Evolutionary conservation across 768 basidiomycete species (phyloP).

Genomic region (Suillus sp.): DNA sequence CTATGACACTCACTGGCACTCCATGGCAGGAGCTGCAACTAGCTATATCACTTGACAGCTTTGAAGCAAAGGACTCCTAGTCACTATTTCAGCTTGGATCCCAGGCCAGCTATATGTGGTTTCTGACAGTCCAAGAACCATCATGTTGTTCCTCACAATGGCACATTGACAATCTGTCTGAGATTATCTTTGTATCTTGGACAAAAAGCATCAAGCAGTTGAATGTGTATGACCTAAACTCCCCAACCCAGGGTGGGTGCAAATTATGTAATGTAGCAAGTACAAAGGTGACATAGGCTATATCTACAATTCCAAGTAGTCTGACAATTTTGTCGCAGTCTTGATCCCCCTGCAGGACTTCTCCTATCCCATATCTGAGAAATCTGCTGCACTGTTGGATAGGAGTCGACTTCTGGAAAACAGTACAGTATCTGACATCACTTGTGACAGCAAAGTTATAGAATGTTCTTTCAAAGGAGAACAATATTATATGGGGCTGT

Average conservation of each 20-base stretch:
- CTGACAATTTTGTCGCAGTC: not conserved
- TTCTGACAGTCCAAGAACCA: not conserved
- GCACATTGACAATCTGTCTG: not conserved
- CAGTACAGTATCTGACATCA: not conserved
- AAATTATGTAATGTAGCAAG: not conserved
- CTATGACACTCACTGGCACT: too few relatives aligned
- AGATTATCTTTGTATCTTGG: not conserved
- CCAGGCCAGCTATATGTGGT: not conserved
- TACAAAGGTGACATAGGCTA: not conserved
- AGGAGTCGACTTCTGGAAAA: not conserved
- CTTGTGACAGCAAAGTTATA: not conserved
- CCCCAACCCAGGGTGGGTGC: not conserved
- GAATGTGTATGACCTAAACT: not conserved
- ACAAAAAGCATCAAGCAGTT: not conserved
- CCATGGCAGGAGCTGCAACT: too few relatives aligned
- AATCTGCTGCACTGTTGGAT: not conserved
- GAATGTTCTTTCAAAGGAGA: not conserved
- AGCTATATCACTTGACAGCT: too few relatives aligned
- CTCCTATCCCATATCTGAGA: not conserved
- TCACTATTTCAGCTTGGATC: not conserved
- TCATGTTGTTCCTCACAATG: not conserved
- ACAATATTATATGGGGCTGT: not conserved
- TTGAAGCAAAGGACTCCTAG: too few relatives aligned
- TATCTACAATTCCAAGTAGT: not conserved
- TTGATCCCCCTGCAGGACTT: not conserved